Conservation (phyloP, 768 basidiomycete genomes). For the Agrocybe chaxingu region DNA sequence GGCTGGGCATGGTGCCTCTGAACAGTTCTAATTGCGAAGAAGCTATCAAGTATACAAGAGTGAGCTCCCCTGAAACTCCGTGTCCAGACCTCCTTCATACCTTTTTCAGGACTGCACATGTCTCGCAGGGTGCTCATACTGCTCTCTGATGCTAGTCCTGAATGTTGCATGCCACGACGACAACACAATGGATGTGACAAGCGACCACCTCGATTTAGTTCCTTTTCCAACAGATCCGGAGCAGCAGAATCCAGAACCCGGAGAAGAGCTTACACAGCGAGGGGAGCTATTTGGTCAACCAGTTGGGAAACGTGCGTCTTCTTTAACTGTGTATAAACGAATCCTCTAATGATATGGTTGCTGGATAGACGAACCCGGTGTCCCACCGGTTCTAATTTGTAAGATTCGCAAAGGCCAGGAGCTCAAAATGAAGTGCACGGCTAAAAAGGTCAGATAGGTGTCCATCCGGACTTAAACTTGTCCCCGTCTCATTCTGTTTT, state of each 20-base stretch:
- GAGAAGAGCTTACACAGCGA: conserved; percentile 75
- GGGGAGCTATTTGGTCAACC: conserved; percentile 76
- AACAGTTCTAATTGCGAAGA: conserved; percentile 86
- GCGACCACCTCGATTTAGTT: conserved; percentile 72
- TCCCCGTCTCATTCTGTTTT: not conserved
- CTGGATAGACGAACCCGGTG: conserved; percentile 52
- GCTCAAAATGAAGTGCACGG: conserved; percentile 78
- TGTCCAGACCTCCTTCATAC: conserved; percentile 1
- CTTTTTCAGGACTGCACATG: conserved; percentile 86
- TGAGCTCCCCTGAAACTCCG: conserved; percentile 27
- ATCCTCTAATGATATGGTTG: conserved; percentile 7
- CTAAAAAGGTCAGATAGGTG: conserved; percentile 74
- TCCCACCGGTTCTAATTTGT: conserved; percentile 76
- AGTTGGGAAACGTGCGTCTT: conserved; percentile 71
- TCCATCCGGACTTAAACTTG: not conserved
- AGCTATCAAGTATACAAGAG: conserved; percentile 77
- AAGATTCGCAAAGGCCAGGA: conserved; percentile 96
- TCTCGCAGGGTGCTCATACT: conserved; percentile 76
- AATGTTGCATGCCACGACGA: conserved; percentile 71
- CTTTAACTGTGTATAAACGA: not conserved
- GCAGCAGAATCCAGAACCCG: conserved; percentile 37
- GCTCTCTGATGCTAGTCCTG: conserved; percentile 81
- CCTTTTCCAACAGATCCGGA: conserved; percentile 31
- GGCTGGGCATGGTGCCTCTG: conserved; percentile 91
- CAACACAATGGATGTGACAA: conserved; percentile 82